Conservation (phyloP, 2,329 filamentous ascomycete genomes). For the Magnaporthiopsis incrustans region DNA sequence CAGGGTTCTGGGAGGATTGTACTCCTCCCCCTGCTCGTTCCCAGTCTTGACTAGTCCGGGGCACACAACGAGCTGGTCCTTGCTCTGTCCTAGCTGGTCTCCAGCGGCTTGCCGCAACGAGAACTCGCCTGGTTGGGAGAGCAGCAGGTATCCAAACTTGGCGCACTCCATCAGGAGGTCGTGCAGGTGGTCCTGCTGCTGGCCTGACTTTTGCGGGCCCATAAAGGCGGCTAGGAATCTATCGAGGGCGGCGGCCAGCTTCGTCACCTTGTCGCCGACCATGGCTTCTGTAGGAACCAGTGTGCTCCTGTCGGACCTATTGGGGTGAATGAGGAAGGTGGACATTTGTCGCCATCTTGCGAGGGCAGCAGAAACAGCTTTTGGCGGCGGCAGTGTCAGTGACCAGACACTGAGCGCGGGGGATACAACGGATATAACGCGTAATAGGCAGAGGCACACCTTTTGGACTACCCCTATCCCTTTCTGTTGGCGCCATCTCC, state of each 20-base stretch:
- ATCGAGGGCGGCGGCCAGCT: constrained; percentile 25
- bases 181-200: constrained; percentile 30
- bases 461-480: constrained; percentile 16
- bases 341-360: constrained; percentile 34
- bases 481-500: constrained; percentile 21
- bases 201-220: constrained; percentile 19
- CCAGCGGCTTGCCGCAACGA: background rate
- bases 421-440: too few relatives aligned
- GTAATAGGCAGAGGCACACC: background rate
- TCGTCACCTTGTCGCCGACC: constrained; percentile 22
- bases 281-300: constrained; percentile 21
- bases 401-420: background rate
- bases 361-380: constrained; percentile 25
- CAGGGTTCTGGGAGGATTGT: constrained; percentile 2
- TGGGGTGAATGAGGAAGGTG: constrained; percentile 32
- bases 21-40: constrained; percentile 8
- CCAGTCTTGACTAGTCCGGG: constrained; percentile 9
- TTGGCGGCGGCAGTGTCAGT: background rate
- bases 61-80: background rate
- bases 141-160: constrained; percentile 31
- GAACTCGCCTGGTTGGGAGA: constrained; percentile 34
- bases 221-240: constrained; percentile 26
- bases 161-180: constrained; percentile 31
- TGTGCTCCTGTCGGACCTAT: constrained; percentile 26
- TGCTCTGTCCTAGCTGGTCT: background rate